Conservation (phyloP, 768 basidiomycete species). For the Collybia sp. region DNA sequence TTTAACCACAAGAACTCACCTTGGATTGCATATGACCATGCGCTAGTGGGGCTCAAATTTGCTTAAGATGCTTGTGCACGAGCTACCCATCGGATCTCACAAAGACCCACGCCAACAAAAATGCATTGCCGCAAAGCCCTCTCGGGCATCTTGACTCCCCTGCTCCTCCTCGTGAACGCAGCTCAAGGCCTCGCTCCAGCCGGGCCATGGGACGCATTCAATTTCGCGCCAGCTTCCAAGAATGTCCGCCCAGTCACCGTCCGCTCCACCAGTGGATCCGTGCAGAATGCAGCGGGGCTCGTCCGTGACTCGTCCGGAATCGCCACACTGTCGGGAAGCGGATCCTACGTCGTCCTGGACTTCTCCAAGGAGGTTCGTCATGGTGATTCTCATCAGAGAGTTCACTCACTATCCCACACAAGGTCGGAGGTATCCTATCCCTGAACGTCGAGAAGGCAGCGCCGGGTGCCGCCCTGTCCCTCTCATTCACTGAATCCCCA, state of each 20-base stretch:
- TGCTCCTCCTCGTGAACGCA: no score
- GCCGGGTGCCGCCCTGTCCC: constrained; percentile 27
- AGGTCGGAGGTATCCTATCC: constrained; percentile 29
- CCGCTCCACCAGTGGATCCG: constrained; percentile 18
- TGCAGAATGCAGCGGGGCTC: constrained; percentile 20
- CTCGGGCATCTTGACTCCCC: no score
- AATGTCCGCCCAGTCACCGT: constrained; percentile 25
- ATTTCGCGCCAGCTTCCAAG: constrained; percentile 29
- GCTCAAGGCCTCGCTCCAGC: constrained; percentile 22
- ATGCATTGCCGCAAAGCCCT: no score
- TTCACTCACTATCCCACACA: neutral
- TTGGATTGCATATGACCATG: no score
- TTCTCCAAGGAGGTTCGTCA: constrained; percentile 30
- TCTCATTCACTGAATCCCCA: constrained; percentile 48
- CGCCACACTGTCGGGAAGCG: constrained; percentile 22
- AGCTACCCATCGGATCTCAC: no score
- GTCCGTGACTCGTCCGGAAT: constrained; percentile 13
- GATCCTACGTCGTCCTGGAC: constrained; percentile 32
- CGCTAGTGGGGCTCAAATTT: no score
- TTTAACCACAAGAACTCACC: no score
- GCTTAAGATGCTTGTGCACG: no score
- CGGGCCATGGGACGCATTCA: constrained; percentile 41
- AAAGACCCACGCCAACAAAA: no score
- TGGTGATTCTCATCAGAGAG: neutral
- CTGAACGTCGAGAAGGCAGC: constrained; percentile 21